Conservation (phyloP, 345 rosid genomes). For the Gossypium arboreum region DNA sequence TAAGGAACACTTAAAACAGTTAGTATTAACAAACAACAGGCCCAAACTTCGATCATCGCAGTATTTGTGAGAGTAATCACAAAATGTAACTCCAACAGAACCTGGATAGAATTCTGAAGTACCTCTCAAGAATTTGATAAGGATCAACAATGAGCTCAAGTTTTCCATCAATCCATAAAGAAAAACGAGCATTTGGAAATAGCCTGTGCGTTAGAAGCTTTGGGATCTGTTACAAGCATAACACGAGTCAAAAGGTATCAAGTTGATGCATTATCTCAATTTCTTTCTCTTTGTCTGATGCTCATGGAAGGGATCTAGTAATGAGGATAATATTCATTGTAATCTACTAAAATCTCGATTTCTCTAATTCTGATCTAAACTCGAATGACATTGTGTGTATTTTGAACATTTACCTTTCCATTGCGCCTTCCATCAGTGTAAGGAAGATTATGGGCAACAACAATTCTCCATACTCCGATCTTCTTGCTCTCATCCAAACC, state of each 20-base stretch:
- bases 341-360: neutral
- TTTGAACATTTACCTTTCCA: constrained; percentile 62
- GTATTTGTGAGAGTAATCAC: neutral
- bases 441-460: constrained; percentile 82
- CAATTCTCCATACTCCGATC: constrained; percentile 90
- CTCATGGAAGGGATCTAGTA: neutral
- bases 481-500: constrained; percentile 49
- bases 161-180: constrained; percentile 97
- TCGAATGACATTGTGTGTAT: neutral
- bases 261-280: neutral
- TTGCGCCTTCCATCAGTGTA: constrained; percentile 85
- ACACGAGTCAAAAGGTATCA: constrained; percentile 16
- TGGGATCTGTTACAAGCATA: constrained; percentile 50
- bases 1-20: constrained; percentile 4
- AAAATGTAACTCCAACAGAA: neutral
- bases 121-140: constrained; percentile 97
- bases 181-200: constrained; percentile 90
- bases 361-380: neutral
- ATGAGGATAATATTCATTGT: neutral
- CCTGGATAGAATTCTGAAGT: constrained; percentile 8
- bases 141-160: constrained; percentile 95
- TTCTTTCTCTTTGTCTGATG: neutral
- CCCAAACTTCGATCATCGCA: neutral
- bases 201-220: constrained; percentile 79
- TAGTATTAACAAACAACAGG: neutral